These are phyloP conservation scores for Yamadazyma akitaensis DNA, from an alignment of 805 yeast genomes.

Conservation along the genomic window DNA sequence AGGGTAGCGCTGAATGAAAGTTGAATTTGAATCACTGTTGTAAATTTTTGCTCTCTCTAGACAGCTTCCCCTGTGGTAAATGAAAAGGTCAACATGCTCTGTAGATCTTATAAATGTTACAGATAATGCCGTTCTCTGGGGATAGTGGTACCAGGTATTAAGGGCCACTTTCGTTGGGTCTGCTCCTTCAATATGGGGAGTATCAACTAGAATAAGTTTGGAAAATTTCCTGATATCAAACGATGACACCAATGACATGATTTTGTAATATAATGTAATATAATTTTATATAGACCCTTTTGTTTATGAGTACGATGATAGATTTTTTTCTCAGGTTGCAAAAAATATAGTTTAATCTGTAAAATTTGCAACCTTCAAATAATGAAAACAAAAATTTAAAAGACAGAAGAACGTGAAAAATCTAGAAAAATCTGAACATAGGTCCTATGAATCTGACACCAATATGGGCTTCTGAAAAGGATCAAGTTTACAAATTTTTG, in stretches of 20 bases:
- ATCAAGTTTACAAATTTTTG: too few species aligned
- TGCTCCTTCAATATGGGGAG: neutral
- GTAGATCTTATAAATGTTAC: slow-evolving; percentile 9
- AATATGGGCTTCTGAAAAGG: too few species aligned
- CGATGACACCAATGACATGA: slow-evolving; percentile 6
- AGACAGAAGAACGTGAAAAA: neutral
- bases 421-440: neutral
- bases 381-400: neutral
- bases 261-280: too few species aligned
- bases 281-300: neutral
- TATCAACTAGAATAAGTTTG: slow-evolving; percentile 4
- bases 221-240: slow-evolving; percentile 13
- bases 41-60: slow-evolving; percentile 8
- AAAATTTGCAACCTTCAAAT: neutral
- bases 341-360: neutral
- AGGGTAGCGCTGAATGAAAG: slow-evolving; percentile 23
- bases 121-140: slow-evolving; percentile 17
- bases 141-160: slow-evolving; percentile 29
- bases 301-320: neutral
- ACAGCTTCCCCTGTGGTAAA: slow-evolving; percentile 11
- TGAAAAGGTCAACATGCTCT: slow-evolving; percentile 9
- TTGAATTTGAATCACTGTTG: slow-evolving; percentile 2
- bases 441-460: too few species aligned
- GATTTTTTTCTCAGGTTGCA: neutral
- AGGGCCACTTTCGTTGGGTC: neutral